Evolutionary conservation across 192 early-diverging fungal species (phyloP).

Genomic region (Backusella liffmaniae): DNA sequence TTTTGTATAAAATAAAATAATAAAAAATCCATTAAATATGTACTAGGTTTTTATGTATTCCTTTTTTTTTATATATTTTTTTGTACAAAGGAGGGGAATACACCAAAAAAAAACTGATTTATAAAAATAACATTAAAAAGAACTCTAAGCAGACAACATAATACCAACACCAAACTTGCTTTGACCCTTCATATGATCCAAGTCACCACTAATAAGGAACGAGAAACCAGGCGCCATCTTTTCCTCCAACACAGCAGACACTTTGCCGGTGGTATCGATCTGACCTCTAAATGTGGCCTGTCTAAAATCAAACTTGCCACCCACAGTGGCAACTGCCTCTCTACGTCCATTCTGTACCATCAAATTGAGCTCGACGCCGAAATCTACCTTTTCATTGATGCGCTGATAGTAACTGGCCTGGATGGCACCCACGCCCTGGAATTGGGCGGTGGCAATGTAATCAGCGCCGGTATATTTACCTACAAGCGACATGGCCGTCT

Average conservation of each 20-base stretch:
- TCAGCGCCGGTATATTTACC: conserved; percentile 67
- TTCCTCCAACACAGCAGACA: conserved; percentile 90
- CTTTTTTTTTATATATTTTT: background rate
- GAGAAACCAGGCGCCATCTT: conserved; percentile 92
- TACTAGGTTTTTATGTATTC: background rate
- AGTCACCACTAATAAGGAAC: conserved; percentile 88
- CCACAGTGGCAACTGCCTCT: conserved; percentile 92
- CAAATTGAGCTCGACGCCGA: conserved; percentile 88
- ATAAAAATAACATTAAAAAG: background rate
- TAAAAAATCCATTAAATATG: background rate
- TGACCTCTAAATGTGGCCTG: conserved; percentile 89
- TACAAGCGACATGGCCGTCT: conserved; percentile 71
- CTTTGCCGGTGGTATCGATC: conserved; percentile 87
- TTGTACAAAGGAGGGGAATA: background rate
- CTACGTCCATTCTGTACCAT: conserved; percentile 67
- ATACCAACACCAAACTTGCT: conserved; percentile 87
- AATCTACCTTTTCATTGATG: conserved; percentile 92
- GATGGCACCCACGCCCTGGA: conserved; percentile 63
- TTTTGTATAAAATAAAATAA: background rate
- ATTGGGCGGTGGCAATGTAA: conserved; percentile 68
- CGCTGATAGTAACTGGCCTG: conserved; percentile 88
- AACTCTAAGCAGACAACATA: conserved; percentile 76
- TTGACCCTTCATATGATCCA: conserved; percentile 86
- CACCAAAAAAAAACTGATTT: background rate
- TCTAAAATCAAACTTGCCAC: conserved; percentile 96